These are phyloP conservation scores for Boechera stricta DNA, from an alignment of 345 rosid species.

Conservation along the genomic window DNA sequence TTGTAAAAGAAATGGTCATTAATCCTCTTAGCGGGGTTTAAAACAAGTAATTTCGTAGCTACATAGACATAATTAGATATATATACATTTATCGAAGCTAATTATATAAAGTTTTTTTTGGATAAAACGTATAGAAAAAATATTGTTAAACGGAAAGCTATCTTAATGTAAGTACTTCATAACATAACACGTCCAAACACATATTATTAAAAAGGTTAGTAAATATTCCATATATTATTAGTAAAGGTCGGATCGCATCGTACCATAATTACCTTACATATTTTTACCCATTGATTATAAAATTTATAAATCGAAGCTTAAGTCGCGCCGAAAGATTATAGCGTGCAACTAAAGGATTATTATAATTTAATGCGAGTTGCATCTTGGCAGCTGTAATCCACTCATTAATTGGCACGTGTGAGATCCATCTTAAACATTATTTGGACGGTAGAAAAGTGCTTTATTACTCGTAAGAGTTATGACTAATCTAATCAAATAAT, in stretches of 20 bases:
- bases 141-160: neutral
- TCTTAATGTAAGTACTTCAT: no score
- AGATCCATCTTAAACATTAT: constrained; percentile 9
- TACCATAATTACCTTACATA: neutral
- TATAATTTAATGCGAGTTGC: constrained; percentile 27
- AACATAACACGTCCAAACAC: neutral
- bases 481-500: constrained; percentile 27
- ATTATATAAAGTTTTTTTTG: neutral
- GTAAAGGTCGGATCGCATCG: neutral
- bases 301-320: neutral
- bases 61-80: neutral
- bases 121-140: neutral
- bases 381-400: constrained; percentile 39
- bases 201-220: neutral
- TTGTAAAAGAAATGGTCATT: no score
- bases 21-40: neutral
- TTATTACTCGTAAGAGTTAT: neutral
- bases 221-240: neutral
- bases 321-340: constrained; percentile 42
- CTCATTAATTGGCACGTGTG: constrained; percentile 30
- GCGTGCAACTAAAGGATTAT: constrained; percentile 40
- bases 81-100: neutral
- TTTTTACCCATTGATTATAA: constrained; percentile 10
- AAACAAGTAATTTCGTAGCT: neutral
- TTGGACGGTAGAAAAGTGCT: constrained; percentile 40